phyloP scores from a whole-genome alignment of 176 grass and related monocot species.

The Aegilops umbellulata region DNA sequence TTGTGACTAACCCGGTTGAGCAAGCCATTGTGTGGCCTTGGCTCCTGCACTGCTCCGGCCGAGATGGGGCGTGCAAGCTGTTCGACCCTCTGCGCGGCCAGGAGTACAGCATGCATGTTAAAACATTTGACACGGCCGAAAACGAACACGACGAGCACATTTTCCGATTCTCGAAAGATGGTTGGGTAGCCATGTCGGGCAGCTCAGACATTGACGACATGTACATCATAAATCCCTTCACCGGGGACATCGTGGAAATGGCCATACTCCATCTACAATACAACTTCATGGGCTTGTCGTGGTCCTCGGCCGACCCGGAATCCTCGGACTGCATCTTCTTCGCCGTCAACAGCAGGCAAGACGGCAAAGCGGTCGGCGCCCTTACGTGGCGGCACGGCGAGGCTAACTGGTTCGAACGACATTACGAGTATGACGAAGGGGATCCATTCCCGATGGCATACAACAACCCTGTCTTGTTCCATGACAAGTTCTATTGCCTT shows the following conservation, averaged over 20 bases:
- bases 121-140: background rate
- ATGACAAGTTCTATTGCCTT: background rate
- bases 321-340: background rate
- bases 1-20: background rate
- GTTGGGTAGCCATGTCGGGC: background rate
- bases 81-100: background rate
- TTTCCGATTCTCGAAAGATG: background rate
- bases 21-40: constrained; percentile 8
- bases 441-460: background rate
- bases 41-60: background rate
- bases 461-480: background rate
- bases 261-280: background rate
- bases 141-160: background rate
- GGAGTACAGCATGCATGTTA: background rate
- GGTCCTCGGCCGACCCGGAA: background rate
- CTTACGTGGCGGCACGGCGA: no score
- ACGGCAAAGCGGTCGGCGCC: background rate
- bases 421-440: background rate
- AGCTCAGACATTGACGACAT: background rate
- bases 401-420: background rate
- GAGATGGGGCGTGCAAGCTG: background rate
- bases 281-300: background rate
- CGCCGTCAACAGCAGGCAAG: background rate
- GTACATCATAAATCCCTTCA: background rate
- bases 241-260: background rate